Evolutionary conservation across 1,284 basidiomycete species (phyloP).

Genomic region (Naganishia albida): DNA sequence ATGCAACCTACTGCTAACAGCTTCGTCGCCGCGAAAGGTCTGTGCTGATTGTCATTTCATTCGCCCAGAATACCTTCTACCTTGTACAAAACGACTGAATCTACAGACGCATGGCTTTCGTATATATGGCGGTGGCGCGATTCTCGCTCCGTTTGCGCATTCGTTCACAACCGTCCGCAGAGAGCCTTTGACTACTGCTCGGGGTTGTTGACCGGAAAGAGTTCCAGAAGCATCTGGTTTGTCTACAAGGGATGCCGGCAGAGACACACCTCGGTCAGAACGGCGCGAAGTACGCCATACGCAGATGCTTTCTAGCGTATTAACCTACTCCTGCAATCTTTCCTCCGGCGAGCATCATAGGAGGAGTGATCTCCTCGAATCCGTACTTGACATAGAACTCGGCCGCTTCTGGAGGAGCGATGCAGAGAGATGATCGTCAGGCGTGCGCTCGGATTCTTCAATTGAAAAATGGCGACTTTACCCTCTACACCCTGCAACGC

Average conservation of each 20-base stretch:
- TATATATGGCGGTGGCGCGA: too few species aligned
- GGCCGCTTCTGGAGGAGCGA: not conserved
- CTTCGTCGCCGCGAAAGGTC: too few species aligned
- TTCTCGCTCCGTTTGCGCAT: too few species aligned
- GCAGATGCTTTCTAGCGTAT: not conserved
- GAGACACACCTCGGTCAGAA: too few species aligned
- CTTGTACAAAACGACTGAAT: too few species aligned
- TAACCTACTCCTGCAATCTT: not conserved
- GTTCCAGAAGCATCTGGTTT: constrained; percentile 8
- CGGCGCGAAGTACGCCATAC: not conserved
- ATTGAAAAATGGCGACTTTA: not conserved
- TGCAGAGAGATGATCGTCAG: not conserved
- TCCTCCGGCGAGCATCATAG: constrained; percentile 1
- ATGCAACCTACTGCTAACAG: too few species aligned
- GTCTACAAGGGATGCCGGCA: not conserved
- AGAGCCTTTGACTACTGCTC: too few species aligned
- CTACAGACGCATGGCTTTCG: too few species aligned
- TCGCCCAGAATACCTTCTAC: too few species aligned
- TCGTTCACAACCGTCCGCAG: too few species aligned
- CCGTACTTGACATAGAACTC: constrained; percentile 10
- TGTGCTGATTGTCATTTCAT: too few species aligned
- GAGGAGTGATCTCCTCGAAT: not conserved
- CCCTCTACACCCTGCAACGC: not conserved
- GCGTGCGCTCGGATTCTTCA: not conserved
- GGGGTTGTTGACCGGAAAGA: not conserved